Evolutionary conservation across 345 rosid species (phyloP).

Genomic region (Anastatica hierochuntica): DNA sequence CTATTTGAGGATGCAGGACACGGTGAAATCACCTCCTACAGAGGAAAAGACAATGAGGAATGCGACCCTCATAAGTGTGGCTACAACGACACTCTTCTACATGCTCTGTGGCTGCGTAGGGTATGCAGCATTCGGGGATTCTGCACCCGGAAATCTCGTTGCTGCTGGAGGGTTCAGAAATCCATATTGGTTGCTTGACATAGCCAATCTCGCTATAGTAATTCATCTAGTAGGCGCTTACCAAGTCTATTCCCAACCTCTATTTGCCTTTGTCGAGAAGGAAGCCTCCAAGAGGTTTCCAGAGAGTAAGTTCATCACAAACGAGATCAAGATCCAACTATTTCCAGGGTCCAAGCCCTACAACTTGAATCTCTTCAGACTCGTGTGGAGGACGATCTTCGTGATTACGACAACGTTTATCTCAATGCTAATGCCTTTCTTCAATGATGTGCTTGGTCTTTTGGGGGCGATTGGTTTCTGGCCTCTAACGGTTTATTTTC

Average conservation of each 20-base stretch:
- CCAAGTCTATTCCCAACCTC: constrained; percentile 85
- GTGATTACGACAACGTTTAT: constrained; percentile 57
- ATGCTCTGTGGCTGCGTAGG: constrained; percentile 82
- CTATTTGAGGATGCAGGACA: constrained; percentile 16
- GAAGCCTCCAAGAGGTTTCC: constrained; percentile 33
- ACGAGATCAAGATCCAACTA: constrained; percentile 42
- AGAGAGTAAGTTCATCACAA: constrained; percentile 42
- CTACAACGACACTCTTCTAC: constrained; percentile 72
- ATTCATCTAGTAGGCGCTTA: constrained; percentile 83
- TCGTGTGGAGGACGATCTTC: constrained; percentile 69
- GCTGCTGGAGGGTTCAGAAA: constrained; percentile 57
- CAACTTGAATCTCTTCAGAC: constrained; percentile 56
- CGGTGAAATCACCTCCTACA: constrained; percentile 37
- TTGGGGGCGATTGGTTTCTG: constrained; percentile 85
- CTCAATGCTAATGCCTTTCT: constrained; percentile 81
- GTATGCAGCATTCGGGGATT: constrained; percentile 76
- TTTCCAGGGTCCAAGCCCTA: constrained; percentile 30
- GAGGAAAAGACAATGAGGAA: constrained; percentile 73
- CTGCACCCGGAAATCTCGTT: constrained; percentile 62
- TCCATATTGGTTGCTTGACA: constrained; percentile 86
- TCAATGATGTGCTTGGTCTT: constrained; percentile 64
- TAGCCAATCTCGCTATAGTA: constrained; percentile 67
- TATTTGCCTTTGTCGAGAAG: constrained; percentile 66
- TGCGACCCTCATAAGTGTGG: constrained; percentile 52
- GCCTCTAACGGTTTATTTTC: too few species aligned